Conservation (phyloP, 306 rosid species). For the Dalbergia oliveri region DNA sequence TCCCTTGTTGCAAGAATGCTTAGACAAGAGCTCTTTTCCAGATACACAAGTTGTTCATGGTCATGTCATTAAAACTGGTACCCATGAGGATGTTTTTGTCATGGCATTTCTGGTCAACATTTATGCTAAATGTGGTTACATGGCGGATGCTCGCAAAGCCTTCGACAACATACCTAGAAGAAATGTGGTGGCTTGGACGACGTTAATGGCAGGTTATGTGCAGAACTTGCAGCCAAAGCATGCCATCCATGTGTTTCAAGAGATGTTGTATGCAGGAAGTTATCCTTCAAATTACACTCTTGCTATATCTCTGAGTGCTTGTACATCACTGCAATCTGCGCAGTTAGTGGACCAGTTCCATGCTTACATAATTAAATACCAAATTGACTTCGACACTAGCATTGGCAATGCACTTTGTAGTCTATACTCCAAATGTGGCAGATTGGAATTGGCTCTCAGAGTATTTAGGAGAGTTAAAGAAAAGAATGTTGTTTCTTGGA, state of each 20-base stretch:
- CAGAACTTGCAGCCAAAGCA: slow-evolving; percentile 63
- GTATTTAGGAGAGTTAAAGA: slow-evolving; percentile 67
- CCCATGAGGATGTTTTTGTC: slow-evolving; percentile 62
- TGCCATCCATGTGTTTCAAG: slow-evolving; percentile 63
- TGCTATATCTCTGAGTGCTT: slow-evolving; percentile 74
- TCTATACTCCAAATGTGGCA: slow-evolving; percentile 76
- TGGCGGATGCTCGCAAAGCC: slow-evolving; percentile 66
- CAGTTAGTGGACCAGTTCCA: slow-evolving; percentile 80
- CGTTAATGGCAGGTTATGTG: slow-evolving; percentile 74
- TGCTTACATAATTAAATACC: slow-evolving; percentile 73
- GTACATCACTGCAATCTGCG: slow-evolving; percentile 58
- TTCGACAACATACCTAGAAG: slow-evolving; percentile 67
- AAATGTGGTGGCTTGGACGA: slow-evolving; percentile 75
- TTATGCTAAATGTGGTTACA: slow-evolving; percentile 74
- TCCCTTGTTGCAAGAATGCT: slow-evolving; percentile 74
- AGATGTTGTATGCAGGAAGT: slow-evolving; percentile 76
- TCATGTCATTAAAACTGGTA: slow-evolving; percentile 74
- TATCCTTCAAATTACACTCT: slow-evolving; percentile 76
- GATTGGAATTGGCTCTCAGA: slow-evolving; percentile 61
- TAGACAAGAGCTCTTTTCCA: slow-evolving; percentile 53
- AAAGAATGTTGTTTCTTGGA: slow-evolving; percentile 90
- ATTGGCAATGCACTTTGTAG: slow-evolving; percentile 85
- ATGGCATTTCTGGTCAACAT: slow-evolving; percentile 65
- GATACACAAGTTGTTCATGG: slow-evolving; percentile 66
- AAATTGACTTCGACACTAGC: slow-evolving; percentile 72